A percentile compares a stretch with the other conserved stretches of the same genome.
These are phyloP conservation scores for Fusarium drepaniforme DNA, from an alignment of 2,329 filamentous ascomycete species.

Conservation along the genomic window DNA sequence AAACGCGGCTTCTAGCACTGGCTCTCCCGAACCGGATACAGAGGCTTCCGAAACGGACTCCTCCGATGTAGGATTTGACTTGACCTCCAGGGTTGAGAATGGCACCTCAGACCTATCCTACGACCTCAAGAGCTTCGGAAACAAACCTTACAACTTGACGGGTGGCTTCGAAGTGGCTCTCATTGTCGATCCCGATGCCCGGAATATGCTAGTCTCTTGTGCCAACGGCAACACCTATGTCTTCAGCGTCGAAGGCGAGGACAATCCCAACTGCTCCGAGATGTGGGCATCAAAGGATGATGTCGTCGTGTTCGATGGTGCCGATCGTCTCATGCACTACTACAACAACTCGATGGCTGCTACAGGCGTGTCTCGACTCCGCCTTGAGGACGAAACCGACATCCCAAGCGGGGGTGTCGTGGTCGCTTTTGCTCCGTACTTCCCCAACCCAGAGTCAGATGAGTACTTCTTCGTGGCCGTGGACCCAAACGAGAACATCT, in stretches of 20 bases:
- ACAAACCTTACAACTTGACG: background rate
- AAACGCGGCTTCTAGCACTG: background rate
- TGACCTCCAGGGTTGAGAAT: background rate
- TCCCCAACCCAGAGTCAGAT: background rate
- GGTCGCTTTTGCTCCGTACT: slow-evolving; percentile 33
- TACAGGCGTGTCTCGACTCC: slow-evolving; percentile 48
- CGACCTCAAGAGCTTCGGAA: background rate
- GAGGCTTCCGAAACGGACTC: background rate
- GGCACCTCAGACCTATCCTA: background rate
- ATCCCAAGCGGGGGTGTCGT: slow-evolving; percentile 32
- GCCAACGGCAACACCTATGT: slow-evolving; percentile 51
- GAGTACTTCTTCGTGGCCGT: background rate
- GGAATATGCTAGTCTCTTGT: slow-evolving; percentile 41
- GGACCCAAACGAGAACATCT: slow-evolving; percentile 29
- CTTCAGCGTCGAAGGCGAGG: slow-evolving; percentile 31
- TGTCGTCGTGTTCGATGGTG: slow-evolving; percentile 39
- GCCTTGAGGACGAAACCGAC: slow-evolving; percentile 31
- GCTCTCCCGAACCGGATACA: background rate
- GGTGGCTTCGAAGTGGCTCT: background rate
- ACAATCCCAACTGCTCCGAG: slow-evolving; percentile 35
- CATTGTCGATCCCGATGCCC: background rate
- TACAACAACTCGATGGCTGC: slow-evolving; percentile 48
- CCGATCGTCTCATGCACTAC: slow-evolving; percentile 48
- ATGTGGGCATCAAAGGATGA: slow-evolving; percentile 39
- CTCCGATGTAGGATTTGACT: background rate